Evolutionary conservation across 345 rosid genomes (phyloP).

Genomic region (Dovyalis caffra): DNA sequence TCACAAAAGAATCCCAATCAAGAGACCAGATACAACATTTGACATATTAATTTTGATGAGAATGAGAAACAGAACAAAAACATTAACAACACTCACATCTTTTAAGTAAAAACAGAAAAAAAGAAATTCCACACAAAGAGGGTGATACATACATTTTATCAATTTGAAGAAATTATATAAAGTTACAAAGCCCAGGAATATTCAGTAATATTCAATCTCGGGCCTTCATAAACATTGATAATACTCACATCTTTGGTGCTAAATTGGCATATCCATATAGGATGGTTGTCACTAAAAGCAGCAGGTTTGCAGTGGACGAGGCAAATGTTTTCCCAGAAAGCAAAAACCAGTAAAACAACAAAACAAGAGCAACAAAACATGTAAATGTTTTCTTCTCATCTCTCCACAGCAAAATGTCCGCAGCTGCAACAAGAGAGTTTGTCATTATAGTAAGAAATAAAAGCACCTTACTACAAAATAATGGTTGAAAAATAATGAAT

Average conservation of each 20-base stretch:
- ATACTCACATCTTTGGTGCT: constrained; percentile 65
- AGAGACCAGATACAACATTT: not conserved
- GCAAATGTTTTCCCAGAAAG: constrained; percentile 68
- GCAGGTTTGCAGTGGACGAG: constrained; percentile 69
- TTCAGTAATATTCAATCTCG: not conserved
- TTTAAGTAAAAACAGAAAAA: no score
- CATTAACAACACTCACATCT: not conserved
- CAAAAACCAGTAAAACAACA: constrained; percentile 74
- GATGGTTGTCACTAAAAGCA: constrained; percentile 42
- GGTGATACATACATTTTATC: not conserved
- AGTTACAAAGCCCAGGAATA: not conserved
- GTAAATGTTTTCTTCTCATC: constrained; percentile 77
- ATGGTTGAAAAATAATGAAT: not conserved
- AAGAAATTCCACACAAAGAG: no score
- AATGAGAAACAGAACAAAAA: not conserved
- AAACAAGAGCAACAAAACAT: constrained; percentile 48
- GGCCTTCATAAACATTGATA: not conserved
- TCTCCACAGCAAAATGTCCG: constrained; percentile 88
- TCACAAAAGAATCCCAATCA: constrained; percentile 26
- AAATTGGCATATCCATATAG: constrained; percentile 56
- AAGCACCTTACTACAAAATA: not conserved
- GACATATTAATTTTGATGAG: not conserved
- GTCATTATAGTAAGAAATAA: constrained; percentile 4
- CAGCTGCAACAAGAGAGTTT: constrained; percentile 55
- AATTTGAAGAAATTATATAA: not conserved